phyloP scores from a whole-genome alignment of 768 basidiomycete genomes.

The Roridomyces roridus region DNA sequence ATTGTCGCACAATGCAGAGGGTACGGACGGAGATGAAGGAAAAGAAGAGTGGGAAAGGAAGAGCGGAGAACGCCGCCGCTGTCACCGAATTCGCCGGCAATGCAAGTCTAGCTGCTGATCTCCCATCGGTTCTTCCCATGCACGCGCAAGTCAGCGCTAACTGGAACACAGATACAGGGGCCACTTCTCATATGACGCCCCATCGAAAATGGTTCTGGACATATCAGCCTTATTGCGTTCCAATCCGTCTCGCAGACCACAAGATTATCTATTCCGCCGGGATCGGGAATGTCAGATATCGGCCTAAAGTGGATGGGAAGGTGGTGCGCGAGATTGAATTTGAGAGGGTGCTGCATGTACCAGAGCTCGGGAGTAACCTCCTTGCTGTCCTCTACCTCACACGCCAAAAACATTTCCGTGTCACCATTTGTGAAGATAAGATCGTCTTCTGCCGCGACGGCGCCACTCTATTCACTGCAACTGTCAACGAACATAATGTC shows the following conservation, averaged over 20 bases:
- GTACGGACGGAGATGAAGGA: neutral
- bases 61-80: neutral
- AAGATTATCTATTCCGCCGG: no score
- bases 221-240: no score
- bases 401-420: constrained; percentile 11
- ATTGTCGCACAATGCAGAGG: no score
- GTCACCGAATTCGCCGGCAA: constrained; percentile 19
- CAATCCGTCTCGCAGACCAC: no score
- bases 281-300: constrained; percentile 33
- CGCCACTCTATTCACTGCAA: no score
- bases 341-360: constrained; percentile 32
- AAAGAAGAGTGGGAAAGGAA: neutral
- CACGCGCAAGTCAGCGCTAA: no score
- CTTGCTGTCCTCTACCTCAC: no score
- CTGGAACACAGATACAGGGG: no score
- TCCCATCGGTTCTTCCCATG: constrained; percentile 15
- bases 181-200: no score
- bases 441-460: constrained; percentile 2
- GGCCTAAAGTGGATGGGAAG: constrained; percentile 12
- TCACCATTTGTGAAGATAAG: constrained; percentile 7
- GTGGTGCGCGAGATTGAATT: constrained; percentile 23
- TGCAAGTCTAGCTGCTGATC: constrained; percentile 17
- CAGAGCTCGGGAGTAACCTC: no score
- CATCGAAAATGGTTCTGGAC: no score
- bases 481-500: no score